A percentile compares a stretch with the other conserved stretches of the same genome.
phyloP scores from a whole-genome alignment of 129 eudicot genomes.

The Solidago caesia region DNA sequence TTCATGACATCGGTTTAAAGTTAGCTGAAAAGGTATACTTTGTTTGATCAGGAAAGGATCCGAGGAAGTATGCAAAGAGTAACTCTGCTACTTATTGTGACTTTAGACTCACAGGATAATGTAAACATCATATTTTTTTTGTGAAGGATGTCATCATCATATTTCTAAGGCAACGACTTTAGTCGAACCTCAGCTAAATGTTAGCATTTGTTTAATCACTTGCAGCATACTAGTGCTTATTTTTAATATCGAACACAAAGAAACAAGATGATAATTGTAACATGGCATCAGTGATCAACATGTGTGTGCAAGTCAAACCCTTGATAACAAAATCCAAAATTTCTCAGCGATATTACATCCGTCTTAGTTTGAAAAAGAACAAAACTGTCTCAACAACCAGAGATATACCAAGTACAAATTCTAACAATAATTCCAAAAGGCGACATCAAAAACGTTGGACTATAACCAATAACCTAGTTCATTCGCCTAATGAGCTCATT shows the following conservation, averaged over 20 bases:
- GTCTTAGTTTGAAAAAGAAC: neutral
- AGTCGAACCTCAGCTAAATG: no score
- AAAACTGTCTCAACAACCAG: constrained; percentile 5
- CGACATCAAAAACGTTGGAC: constrained; percentile 20
- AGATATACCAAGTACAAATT: constrained; percentile 22
- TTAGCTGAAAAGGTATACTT: no score
- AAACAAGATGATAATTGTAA: neutral
- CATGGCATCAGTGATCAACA: neutral
- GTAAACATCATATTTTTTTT: no score
- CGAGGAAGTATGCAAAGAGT: no score
- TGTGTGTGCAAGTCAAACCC: constrained; percentile 1
- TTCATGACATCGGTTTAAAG: no score
- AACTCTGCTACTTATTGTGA: no score
- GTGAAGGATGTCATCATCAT: no score
- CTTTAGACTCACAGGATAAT: neutral
- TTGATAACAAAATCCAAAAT: constrained; percentile 21
- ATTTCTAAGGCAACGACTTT: no score
- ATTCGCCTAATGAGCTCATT: constrained; percentile 84
- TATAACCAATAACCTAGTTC: constrained; percentile 43
- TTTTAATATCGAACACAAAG: neutral
- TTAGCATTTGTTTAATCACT: neutral
- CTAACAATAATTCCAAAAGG: constrained; percentile 27
- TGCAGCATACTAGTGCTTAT: no score
- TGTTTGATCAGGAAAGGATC: no score
- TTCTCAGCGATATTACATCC: constrained; percentile 11